Conservation (phyloP, 2,329 filamentous ascomycete genomes). For the Aureobasidium sp. region DNA sequence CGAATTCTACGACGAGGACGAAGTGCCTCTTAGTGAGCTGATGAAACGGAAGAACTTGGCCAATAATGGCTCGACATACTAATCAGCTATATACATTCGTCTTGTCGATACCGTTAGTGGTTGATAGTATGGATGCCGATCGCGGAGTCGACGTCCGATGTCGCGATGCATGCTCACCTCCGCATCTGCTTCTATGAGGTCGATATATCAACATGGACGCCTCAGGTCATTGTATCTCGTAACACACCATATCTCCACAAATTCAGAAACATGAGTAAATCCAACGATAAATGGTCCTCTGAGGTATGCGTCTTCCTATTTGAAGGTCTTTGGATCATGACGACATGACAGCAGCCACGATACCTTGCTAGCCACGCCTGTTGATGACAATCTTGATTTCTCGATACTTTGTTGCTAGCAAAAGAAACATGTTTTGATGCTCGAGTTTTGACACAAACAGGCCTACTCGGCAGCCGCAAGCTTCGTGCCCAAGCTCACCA, state of each 20-base stretch:
- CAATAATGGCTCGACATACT: neutral
- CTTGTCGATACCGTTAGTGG: neutral
- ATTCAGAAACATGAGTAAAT: neutral
- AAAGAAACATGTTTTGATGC: neutral
- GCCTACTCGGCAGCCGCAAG: constrained; percentile 28
- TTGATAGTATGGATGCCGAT: neutral
- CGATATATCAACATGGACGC: neutral
- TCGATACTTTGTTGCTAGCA: too few relatives aligned
- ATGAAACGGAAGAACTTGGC: constrained; percentile 44
- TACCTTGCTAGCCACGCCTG: neutral
- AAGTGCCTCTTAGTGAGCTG: constrained; percentile 62
- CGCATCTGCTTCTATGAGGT: neutral
- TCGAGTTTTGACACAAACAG: constrained; percentile 8
- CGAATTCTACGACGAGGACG: constrained; percentile 58
- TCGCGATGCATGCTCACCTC: neutral
- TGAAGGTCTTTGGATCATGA: too few relatives aligned
- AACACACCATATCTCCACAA: neutral
- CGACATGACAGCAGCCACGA: neutral
- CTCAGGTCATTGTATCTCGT: too few relatives aligned
- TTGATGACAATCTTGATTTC: neutral
- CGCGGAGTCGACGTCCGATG: constrained; percentile 1
- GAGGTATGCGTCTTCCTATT: neutral
- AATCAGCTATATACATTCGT: neutral
- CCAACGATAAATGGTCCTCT: constrained; percentile 8
- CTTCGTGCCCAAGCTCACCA: constrained; percentile 34